Conservation (phyloP, 257 asterid species). For the Solanum chiquidenum region DNA sequence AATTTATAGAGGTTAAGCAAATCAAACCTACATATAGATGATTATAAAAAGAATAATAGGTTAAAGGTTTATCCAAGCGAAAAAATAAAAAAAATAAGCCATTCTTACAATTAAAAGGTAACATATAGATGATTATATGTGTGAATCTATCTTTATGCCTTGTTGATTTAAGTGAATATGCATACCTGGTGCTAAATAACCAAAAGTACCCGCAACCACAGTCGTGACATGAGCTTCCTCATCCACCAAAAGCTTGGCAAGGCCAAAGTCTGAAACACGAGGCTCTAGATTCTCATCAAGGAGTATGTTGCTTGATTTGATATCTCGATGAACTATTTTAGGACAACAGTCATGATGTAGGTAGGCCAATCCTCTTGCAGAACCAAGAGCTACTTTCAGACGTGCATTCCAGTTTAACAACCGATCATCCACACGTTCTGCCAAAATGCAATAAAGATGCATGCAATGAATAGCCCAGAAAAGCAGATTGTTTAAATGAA, state of each 20-base stretch:
- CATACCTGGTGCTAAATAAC: slow-evolving; percentile 94
- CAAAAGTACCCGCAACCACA: slow-evolving; percentile 96
- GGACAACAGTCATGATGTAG: slow-evolving; percentile 90
- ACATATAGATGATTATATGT: not conserved
- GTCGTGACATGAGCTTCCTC: slow-evolving; percentile 96
- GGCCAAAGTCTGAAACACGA: slow-evolving; percentile 91
- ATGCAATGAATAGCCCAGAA: not conserved
- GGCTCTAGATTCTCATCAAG: slow-evolving; percentile 93
- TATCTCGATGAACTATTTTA: slow-evolving; percentile 80
- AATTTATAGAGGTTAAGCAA: not conserved
- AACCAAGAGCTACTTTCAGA: slow-evolving; percentile 71
- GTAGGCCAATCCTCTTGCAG: slow-evolving; percentile 93
- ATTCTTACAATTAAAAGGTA: not conserved
- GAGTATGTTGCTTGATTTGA: slow-evolving; percentile 88
- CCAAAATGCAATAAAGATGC: not conserved
- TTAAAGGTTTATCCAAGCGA: not conserved
- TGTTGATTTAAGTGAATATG: not conserved
- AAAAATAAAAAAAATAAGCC: no score
- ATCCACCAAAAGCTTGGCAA: slow-evolving; percentile 83
- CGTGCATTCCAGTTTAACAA: slow-evolving; percentile 76
- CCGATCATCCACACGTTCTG: slow-evolving; percentile 36
- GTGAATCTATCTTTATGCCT: not conserved
- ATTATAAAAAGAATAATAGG: not conserved
- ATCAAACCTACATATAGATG: not conserved
- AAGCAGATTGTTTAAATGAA: not conserved